Base-by-base conservation (phyloP, 495 filamentous ascomycete genomes). In the Neurospora hispaniola region DNA sequence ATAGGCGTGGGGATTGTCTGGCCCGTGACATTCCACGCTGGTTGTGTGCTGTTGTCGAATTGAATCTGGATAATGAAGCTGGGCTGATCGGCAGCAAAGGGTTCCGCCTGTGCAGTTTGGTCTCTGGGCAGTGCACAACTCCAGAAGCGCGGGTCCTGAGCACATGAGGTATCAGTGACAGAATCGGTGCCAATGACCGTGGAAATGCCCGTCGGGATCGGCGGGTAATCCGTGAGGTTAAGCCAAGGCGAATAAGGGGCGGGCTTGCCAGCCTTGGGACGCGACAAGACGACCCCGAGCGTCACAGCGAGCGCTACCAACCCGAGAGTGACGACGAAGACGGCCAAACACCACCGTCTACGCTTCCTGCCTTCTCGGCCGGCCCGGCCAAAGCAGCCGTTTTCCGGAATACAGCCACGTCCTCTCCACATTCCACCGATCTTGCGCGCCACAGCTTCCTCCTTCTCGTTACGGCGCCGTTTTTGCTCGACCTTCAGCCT, bases 201-300 rank as follows among this genome's bases (percentile, higher is more conserved):
- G 40, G 89, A 84, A 71, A 96, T 84, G 2, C 94, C 94, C 0
- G 92, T 94, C 10, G 91, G 92, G 72, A 97, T 93, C 0, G 94
- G 91, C 42, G 94, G 94, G 74, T 91, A 97, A 38, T 89, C 89
- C 1, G 94, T 96, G 38, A 97, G 79, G 76, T 96, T 97, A 42
- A 96, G 85, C 89, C 91, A 97, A 59, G 79, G 79, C 1, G 81
- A 82, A 16, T 75, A 77, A 39, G 73, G 12, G 76, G 75, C 11
- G 76, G 87, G 31, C 74, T 76, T 74, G 79, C 78, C 18, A 77
- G 80, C 71, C 16, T 39, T 78, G 38, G 85, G 86, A n/a, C 81
- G 84, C 23, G 87, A 87, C 71, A 94, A 80, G 2, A 88, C 85
- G 44, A 88, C 84, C 2, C 87, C 90, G 0, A 94, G 84, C 4